phyloP scores from a whole-genome alignment of 2,329 filamentous ascomycete genomes.

The Colletotrichum theobromicola region DNA sequence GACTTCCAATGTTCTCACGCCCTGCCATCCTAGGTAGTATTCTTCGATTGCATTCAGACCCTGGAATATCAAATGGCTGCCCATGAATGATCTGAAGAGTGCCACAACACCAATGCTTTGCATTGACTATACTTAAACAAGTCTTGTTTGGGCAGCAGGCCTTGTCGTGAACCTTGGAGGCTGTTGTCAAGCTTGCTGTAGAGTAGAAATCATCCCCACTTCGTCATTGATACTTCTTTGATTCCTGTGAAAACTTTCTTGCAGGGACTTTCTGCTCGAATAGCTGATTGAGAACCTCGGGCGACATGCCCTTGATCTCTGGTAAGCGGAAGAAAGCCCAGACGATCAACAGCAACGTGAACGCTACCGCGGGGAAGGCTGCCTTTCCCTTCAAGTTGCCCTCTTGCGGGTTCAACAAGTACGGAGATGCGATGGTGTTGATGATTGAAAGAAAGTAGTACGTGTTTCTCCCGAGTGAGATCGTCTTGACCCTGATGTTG shows the following conservation, averaged over 20 bases:
- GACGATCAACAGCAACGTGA: conserved; percentile 45
- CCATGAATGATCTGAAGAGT: neutral
- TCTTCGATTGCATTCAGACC: neutral
- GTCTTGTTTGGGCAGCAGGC: neutral
- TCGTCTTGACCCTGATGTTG: conserved; percentile 49
- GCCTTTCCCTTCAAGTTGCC: neutral
- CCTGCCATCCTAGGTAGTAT: neutral
- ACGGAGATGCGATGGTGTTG: conserved; percentile 49
- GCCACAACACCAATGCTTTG: neutral
- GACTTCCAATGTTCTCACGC: neutral
- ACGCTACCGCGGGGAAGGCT: conserved; percentile 48
- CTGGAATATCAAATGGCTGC: neutral
- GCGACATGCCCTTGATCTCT: conserved; percentile 38
- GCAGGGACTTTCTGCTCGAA: neutral
- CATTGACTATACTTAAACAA: neutral
- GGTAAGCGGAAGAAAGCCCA: conserved; percentile 50
- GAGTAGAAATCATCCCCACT: neutral
- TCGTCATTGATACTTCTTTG: neutral
- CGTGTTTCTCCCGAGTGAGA: conserved; percentile 45
- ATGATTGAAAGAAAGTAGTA: conserved; percentile 55
- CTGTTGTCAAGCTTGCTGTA: neutral
- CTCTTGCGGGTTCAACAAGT: conserved; percentile 44
- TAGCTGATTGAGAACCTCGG: neutral
- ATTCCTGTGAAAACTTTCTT: neutral
- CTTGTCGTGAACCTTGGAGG: neutral